phyloP scores from a whole-genome alignment of 73 alveolate genomes.

The Symbiodinium natans region DNA sequence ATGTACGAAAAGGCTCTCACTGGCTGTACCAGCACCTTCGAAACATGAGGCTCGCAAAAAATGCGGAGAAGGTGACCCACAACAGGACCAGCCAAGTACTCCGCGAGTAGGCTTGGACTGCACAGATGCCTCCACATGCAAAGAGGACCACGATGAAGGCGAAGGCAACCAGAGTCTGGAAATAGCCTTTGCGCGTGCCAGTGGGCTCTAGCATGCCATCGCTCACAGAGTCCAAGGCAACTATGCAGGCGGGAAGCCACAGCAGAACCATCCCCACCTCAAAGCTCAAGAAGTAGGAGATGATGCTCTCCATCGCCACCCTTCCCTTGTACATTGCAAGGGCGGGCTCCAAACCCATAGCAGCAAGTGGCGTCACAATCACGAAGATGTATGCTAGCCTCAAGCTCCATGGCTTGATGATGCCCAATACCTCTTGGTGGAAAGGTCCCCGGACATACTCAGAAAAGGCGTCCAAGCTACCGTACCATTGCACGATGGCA shows the following conservation, averaged over 20 bases:
- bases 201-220: not conserved
- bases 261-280: not conserved
- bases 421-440: slow-evolving; percentile 16
- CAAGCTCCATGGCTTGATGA: not conserved
- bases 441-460: slow-evolving; percentile 52
- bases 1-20: too few relatives aligned
- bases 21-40: not conserved
- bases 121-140: not conserved
- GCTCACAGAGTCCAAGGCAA: not conserved
- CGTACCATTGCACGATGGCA: slow-evolving; percentile 48
- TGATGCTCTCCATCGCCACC: not conserved
- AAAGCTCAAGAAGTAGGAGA: not conserved
- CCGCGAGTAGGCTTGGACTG: not conserved
- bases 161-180: not conserved
- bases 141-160: not conserved
- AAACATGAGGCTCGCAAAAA: not conserved
- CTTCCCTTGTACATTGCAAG: not conserved
- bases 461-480: slow-evolving; percentile 41
- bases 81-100: not conserved
- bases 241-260: not conserved
- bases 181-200: not conserved
- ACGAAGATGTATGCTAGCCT: not conserved
- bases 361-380: not conserved
- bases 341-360: not conserved
- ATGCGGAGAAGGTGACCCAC: not conserved